These are phyloP conservation scores for Angophora floribunda DNA, from an alignment of 345 rosid species.

Conservation along the genomic window DNA sequence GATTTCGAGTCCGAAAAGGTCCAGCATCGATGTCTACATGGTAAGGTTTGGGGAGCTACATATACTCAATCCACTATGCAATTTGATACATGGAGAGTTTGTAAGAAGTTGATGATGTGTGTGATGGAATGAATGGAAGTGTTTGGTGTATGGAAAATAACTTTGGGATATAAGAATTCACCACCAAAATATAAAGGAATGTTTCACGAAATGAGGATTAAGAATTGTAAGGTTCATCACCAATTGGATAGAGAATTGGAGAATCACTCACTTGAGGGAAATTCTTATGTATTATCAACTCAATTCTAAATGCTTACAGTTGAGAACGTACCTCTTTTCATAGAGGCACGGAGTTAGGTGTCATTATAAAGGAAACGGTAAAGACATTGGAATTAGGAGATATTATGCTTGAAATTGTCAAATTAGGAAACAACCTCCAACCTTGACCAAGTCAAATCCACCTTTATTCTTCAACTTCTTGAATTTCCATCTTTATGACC, in stretches of 20 bases:
- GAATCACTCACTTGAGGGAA: accelerated
- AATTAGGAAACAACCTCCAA: not conserved
- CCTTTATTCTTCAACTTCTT: not conserved
- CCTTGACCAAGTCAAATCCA: not conserved
- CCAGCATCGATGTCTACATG: accelerated
- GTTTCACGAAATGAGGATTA: accelerated
- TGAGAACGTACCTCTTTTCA: not conserved
- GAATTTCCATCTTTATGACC: not conserved
- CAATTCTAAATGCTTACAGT: not conserved
- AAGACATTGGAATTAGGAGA: not conserved
- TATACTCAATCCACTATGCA: not conserved
- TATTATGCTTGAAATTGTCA: not conserved
- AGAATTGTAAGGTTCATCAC: not conserved
- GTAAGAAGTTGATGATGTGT: not conserved
- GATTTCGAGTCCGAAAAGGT: not conserved
- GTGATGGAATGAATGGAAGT: not conserved
- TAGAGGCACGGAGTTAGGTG: not conserved
- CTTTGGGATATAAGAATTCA: not conserved
- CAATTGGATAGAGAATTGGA: not conserved
- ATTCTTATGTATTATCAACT: accelerated
- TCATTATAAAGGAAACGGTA: not conserved
- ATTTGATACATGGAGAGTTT: not conserved
- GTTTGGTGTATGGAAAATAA: not conserved
- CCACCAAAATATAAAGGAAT: not conserved
- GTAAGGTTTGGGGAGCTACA: not conserved